Conservation (phyloP, 2,329 filamentous ascomycete genomes). For the Grosmannia penicillata region DNA sequence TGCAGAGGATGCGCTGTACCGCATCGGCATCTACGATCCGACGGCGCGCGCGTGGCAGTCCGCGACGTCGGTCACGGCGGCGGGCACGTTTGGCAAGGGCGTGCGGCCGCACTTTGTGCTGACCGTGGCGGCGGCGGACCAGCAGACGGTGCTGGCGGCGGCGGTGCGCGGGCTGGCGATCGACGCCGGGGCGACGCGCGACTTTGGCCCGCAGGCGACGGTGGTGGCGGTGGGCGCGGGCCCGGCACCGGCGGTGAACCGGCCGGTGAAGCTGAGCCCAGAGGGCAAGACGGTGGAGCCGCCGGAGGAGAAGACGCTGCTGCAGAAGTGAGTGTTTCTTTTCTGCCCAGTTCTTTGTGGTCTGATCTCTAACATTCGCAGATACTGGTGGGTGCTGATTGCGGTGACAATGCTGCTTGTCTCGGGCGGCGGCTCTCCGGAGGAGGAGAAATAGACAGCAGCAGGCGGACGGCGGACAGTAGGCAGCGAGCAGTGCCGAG, state of each 20-base stretch:
- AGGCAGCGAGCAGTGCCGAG: too few relatives aligned
- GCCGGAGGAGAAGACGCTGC: conserved; percentile 43
- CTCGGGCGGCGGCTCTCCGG: conserved; percentile 34
- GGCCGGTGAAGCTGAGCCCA: conserved; percentile 44
- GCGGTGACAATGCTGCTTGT: conserved; percentile 37
- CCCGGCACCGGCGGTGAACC: conserved; percentile 44
- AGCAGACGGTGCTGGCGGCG: conserved; percentile 14
- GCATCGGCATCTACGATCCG: conserved; percentile 42
- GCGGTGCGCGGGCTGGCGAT: conserved; percentile 40
- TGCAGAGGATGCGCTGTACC: conserved; percentile 28
- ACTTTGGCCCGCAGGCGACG: conserved; percentile 46
- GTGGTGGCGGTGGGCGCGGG: conserved; percentile 33
- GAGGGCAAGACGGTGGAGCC: conserved; percentile 43
- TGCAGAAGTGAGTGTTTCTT: conserved; percentile 44
- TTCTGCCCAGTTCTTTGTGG: not conserved
- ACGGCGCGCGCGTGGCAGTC: conserved; percentile 31
- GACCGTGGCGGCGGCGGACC: conserved; percentile 23
- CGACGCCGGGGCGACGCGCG: conserved; percentile 48
- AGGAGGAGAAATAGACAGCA: conserved; percentile 23
- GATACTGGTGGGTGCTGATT: conserved; percentile 56
- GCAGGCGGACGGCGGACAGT: too few relatives aligned
- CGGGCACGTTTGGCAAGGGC: conserved; percentile 45
- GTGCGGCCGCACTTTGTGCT: conserved; percentile 43
- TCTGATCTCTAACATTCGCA: conserved; percentile 14
- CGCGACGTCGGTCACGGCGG: conserved; percentile 39